phyloP scores from a whole-genome alignment of 73 alveolate species.

The Paramecium sexaurelia region DNA sequence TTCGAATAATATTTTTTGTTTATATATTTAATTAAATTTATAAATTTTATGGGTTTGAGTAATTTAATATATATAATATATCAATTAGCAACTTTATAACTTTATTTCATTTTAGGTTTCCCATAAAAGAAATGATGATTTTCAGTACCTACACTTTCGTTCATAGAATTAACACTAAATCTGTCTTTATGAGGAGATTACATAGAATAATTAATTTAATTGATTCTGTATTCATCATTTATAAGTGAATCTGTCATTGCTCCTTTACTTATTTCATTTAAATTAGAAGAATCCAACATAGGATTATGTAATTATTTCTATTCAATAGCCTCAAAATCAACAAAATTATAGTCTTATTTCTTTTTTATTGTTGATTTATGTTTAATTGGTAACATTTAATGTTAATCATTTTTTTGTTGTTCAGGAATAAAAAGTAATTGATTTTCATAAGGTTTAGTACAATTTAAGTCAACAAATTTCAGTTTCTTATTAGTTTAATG shows the following conservation, averaged over 20 bases:
- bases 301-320: not conserved
- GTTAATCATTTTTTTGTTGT: not conserved
- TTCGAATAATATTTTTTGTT: not conserved
- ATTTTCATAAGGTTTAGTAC: not conserved
- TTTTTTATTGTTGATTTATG: not conserved
- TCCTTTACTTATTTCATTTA: not conserved
- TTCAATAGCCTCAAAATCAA: not conserved
- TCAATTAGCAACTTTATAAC: not conserved
- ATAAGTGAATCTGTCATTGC: not conserved
- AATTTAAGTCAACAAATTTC: not conserved
- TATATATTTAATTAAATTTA: conserved; percentile 49
- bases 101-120: not conserved
- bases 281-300: not conserved
- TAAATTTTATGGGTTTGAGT: conserved; percentile 70
- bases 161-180: not conserved
- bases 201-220: not conserved
- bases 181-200: not conserved
- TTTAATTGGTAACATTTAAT: not conserved
- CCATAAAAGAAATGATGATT: not conserved
- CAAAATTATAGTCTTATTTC: not conserved
- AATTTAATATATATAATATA: not conserved
- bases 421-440: not conserved
- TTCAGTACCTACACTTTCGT: not conserved
- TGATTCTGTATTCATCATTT: not conserved
- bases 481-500: not conserved